Evolutionary conservation across 164 flowering plant genomes (phyloP).

Genomic region (Liriodendron chinense): DNA sequence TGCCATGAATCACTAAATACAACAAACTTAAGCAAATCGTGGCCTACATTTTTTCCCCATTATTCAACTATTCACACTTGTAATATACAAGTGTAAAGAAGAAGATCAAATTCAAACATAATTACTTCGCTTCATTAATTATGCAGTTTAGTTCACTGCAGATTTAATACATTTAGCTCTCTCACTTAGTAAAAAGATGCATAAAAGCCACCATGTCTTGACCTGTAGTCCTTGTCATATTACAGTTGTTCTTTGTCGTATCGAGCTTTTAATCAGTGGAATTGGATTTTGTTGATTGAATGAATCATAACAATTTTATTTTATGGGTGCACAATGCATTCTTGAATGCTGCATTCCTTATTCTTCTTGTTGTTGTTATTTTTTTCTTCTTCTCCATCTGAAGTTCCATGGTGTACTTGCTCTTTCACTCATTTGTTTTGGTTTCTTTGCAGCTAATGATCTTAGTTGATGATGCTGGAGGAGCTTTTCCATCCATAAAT

Average conservation of each 20-base stretch:
- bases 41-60: no score
- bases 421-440: not conserved
- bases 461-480: slow-evolving; percentile 82
- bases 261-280: not conserved
- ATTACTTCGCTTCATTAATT: no score
- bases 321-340: not conserved
- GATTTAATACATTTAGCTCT: not conserved
- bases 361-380: no score
- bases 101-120: no score
- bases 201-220: not conserved
- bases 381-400: not conserved
- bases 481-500: slow-evolving; percentile 74
- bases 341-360: not conserved
- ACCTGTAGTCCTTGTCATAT: not conserved
- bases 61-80: no score
- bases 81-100: no score
- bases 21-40: no score
- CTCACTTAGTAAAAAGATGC: not conserved
- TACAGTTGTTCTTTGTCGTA: not conserved
- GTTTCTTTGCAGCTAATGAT: slow-evolving; percentile 58
- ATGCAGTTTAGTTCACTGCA: no score
- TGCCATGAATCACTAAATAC: no score
- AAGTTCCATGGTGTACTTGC: not conserved
- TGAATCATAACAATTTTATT: not conserved
- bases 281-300: not conserved